phyloP scores from a whole-genome alignment of 257 asterid species.

The Solanum pinnatisectum region DNA sequence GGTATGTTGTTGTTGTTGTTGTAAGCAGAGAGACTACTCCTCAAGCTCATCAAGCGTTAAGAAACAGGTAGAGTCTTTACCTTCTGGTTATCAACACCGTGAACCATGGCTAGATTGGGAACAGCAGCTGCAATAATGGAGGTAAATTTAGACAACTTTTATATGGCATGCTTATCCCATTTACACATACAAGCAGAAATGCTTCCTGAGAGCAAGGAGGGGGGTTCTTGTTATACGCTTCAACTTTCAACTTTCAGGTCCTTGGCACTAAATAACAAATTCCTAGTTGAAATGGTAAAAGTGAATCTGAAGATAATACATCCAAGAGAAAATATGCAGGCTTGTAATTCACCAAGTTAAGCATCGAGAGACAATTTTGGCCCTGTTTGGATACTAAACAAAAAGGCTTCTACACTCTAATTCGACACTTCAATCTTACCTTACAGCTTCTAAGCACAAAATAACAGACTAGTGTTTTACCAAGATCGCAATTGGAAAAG shows the following conservation, averaged over 20 bases:
- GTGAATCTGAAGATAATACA: background rate
- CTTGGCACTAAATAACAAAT: background rate
- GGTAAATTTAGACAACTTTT: background rate
- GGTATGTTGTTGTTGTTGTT: background rate
- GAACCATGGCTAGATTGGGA: slow-evolving; percentile 62
- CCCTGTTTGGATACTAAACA: background rate
- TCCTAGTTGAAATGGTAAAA: background rate
- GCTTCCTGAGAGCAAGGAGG: background rate
- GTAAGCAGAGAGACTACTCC: background rate
- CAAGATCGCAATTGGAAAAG: background rate
- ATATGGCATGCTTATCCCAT: background rate
- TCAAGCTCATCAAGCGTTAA: background rate
- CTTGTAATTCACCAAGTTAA: background rate
- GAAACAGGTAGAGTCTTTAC: slow-evolving; percentile 16
- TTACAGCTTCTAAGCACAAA: background rate
- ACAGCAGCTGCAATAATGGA: slow-evolving; percentile 58
- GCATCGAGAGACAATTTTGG: background rate
- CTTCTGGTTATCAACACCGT: slow-evolving; percentile 77
- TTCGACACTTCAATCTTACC: background rate
- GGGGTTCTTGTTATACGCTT: background rate
- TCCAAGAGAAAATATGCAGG: background rate
- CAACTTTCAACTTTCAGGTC: background rate
- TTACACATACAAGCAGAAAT: background rate
- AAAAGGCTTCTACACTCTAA: background rate
- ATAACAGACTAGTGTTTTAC: background rate